Evolutionary conservation across 768 basidiomycete species (phyloP).

Genomic region (Clathrus columnatus): DNA sequence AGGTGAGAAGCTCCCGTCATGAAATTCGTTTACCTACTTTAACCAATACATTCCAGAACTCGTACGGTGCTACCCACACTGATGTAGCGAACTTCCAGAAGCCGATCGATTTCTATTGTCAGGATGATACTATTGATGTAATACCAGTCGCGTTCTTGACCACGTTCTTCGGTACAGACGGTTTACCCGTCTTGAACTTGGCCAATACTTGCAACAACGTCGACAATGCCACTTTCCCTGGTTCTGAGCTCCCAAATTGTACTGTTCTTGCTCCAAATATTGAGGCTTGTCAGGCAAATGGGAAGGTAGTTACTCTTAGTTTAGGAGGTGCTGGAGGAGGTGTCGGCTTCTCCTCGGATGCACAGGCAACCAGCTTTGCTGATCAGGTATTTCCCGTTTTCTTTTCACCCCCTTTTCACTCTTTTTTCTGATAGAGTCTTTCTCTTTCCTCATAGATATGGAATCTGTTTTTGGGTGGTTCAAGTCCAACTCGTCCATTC

Average conservation of each 20-base stretch:
- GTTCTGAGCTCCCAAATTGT: conserved; percentile 56
- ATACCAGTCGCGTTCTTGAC: conserved; percentile 64
- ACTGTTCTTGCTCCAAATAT: conserved; percentile 52
- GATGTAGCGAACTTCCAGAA: conserved; percentile 53
- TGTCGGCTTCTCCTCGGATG: conserved; percentile 49
- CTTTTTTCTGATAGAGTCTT: not conserved
- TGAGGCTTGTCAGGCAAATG: conserved; percentile 52
- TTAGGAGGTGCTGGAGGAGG: conserved; percentile 55
- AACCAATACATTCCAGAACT: conserved; percentile 38
- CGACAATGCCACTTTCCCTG: conserved; percentile 49
- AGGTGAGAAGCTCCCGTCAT: not conserved
- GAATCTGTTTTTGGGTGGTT: conserved; percentile 64
- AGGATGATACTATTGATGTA: conserved; percentile 58
- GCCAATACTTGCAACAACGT: conserved; percentile 61
- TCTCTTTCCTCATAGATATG: conserved; percentile 39
- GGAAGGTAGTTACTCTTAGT: conserved; percentile 43
- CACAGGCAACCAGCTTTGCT: conserved; percentile 50
- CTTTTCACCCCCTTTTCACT: not conserved
- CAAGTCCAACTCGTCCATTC: conserved; percentile 55
- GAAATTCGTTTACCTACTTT: conserved; percentile 12
- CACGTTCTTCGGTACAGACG: conserved; percentile 56
- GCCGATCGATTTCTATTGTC: conserved; percentile 54
- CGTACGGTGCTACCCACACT: conserved; percentile 50
- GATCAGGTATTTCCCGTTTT: conserved; percentile 27
- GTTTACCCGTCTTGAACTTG: conserved; percentile 55